phyloP scores from a whole-genome alignment of 345 rosid genomes.

The Salix suchowensis region DNA sequence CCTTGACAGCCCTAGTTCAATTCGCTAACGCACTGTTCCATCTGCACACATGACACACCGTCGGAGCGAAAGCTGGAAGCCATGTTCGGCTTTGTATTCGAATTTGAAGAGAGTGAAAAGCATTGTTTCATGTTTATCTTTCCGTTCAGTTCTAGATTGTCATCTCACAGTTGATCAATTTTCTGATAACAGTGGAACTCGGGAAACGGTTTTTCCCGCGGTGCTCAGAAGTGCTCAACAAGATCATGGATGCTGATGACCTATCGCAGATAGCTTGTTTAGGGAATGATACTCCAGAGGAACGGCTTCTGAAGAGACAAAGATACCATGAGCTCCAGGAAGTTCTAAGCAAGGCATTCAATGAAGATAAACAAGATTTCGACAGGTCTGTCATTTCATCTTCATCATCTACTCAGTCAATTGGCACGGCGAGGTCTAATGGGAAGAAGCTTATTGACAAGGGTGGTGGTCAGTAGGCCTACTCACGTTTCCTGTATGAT shows the following conservation, averaged over 20 bases:
- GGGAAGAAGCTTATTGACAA: conserved; percentile 22
- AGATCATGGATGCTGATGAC: conserved; percentile 67
- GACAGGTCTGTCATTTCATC: conserved; percentile 42
- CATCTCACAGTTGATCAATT: background rate
- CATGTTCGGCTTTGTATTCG: too few relatives aligned
- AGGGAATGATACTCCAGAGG: conserved; percentile 52
- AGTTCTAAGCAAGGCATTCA: conserved; percentile 48
- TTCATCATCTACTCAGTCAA: conserved; percentile 42
- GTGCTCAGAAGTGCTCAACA: conserved; percentile 62
- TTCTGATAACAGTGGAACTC: conserved; percentile 51
- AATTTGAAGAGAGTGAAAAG: too few relatives aligned
- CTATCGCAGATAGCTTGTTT: conserved; percentile 46
- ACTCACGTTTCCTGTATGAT: background rate
- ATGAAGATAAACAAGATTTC: conserved; percentile 57
- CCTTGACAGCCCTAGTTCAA: too few relatives aligned
- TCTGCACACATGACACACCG: too few relatives aligned
- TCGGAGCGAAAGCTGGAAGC: too few relatives aligned
- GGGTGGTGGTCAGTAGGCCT: background rate
- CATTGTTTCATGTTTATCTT: background rate
- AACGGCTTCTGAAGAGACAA: conserved; percentile 41
- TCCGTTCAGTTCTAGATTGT: too few relatives aligned
- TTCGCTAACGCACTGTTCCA: too few relatives aligned
- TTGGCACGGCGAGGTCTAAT: conserved; percentile 13
- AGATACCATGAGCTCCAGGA: conserved; percentile 64
- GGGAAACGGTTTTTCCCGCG: conserved; percentile 75